Evolutionary conservation across 2,329 filamentous ascomycete species (phyloP).

Genomic region (Stagonosporopsis rhizophila): DNA sequence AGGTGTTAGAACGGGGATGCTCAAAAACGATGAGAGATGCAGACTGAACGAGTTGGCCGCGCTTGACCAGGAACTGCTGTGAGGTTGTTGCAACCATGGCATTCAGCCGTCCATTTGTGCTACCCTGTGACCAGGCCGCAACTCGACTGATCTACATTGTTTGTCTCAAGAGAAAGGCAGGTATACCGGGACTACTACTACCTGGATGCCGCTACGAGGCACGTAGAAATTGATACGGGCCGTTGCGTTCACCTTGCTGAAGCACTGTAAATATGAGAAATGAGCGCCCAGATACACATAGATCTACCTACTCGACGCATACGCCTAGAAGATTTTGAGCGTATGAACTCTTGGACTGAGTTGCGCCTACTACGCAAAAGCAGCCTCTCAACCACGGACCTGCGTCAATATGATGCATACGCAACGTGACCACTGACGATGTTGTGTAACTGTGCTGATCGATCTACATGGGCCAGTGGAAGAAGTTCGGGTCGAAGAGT

Average conservation of each 20-base stretch:
- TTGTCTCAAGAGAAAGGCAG: slow-evolving; percentile 23
- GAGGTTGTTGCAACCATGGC: slow-evolving; percentile 16
- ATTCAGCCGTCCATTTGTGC: slow-evolving; percentile 32
- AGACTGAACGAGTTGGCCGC: slow-evolving; percentile 6
- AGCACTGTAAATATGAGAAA: not conserved
- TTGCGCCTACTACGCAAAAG: not conserved
- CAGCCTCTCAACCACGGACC: slow-evolving; percentile 5
- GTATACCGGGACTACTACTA: slow-evolving; percentile 4
- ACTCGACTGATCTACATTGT: slow-evolving; percentile 18
- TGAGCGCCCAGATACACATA: not conserved
- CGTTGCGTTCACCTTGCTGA: not conserved
- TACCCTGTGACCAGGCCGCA: slow-evolving; percentile 29
- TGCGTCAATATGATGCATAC: slow-evolving; percentile 4
- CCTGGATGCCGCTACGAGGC: not conserved
- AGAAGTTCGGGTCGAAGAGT: slow-evolving; percentile 1
- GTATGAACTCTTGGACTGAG: not conserved
- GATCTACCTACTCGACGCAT: not conserved
- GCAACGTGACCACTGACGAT: slow-evolving; percentile 19
- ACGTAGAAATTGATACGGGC: not conserved
- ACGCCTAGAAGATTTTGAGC: not conserved
- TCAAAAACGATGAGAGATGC: slow-evolving; percentile 14
- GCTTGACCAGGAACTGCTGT: slow-evolving; percentile 8
- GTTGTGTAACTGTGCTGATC: slow-evolving; percentile 14
- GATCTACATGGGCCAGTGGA: slow-evolving; percentile 13
- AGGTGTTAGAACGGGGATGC: slow-evolving; percentile 10